These are phyloP conservation scores for Aspergillus vadensis DNA, from an alignment of 2,329 filamentous ascomycete species.

Conservation along the genomic window DNA sequence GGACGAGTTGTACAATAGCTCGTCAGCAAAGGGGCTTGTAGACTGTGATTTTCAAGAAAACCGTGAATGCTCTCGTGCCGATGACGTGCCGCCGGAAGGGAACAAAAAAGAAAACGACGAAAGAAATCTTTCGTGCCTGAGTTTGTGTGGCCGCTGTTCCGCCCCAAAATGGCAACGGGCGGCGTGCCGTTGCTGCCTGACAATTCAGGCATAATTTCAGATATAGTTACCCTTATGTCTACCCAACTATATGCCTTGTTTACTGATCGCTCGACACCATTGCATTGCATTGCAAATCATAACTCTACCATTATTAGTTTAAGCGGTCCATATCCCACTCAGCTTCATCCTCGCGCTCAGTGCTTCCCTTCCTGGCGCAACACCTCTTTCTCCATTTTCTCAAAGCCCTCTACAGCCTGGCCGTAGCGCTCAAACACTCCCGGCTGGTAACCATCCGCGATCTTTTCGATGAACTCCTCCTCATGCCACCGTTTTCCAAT, in stretches of 20 bases:
- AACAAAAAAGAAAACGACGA: neutral
- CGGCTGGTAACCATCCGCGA: constrained; percentile 77
- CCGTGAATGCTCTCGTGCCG: neutral
- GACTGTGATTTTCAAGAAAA: neutral
- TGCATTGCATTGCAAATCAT: neutral
- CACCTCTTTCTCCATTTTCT: constrained; percentile 70
- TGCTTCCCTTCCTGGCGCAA: constrained; percentile 46
- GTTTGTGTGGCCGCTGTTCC: constrained; percentile 8
- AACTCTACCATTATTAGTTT: neutral
- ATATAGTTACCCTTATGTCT: neutral
- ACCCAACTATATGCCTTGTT: too few relatives aligned
- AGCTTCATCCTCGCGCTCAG: neutral
- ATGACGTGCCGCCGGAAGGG: neutral
- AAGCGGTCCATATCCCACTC: neutral
- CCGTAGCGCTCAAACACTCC: constrained; percentile 78
- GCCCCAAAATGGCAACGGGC: constrained; percentile 9
- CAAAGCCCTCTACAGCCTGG: constrained; percentile 72
- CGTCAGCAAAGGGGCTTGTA: neutral
- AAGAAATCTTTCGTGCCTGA: constrained; percentile 3
- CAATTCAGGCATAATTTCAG: neutral
- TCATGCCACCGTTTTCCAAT: constrained; percentile 85
- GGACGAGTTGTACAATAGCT: neutral
- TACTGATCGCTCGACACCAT: neutral
- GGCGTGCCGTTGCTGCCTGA: constrained; percentile 5
- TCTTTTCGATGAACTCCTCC: constrained; percentile 76